phyloP scores from a whole-genome alignment of 805 yeast species.

The Saccharomycopsis fibuligera region DNA sequence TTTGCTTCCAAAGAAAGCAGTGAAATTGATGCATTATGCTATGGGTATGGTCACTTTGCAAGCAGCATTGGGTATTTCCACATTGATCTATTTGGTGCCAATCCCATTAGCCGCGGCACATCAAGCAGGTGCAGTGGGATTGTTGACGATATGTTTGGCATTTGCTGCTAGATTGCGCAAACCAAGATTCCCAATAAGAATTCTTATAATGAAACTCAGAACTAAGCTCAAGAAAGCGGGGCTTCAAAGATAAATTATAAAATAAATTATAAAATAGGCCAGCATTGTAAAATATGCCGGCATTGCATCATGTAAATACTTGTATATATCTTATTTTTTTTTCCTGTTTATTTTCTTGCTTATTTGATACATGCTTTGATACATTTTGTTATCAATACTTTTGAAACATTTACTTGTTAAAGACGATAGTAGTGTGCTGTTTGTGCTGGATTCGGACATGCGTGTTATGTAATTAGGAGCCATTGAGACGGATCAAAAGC shows the following conservation, averaged over 20 bases:
- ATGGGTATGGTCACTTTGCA: constrained; percentile 84
- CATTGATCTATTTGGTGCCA: constrained; percentile 85
- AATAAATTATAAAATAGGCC: too few relatives aligned
- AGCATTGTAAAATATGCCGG: too few relatives aligned
- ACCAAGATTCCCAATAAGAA: constrained; percentile 43
- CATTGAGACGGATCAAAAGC: too few relatives aligned
- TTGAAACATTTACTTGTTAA: too few relatives aligned
- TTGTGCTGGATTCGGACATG: too few relatives aligned
- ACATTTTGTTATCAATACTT: too few relatives aligned
- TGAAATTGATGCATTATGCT: constrained; percentile 51
- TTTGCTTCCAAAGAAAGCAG: constrained; percentile 51
- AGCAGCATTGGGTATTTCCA: constrained; percentile 78
- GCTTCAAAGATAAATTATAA: neutral
- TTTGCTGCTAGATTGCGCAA: constrained; percentile 50
- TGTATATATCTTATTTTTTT: too few relatives aligned
- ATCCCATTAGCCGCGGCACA: constrained; percentile 90
- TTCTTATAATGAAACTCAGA: constrained; percentile 2
- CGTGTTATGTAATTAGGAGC: too few relatives aligned
- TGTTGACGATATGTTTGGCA: constrained; percentile 72
- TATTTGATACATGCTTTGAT: too few relatives aligned
- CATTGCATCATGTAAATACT: too few relatives aligned
- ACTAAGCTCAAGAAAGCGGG: neutral
- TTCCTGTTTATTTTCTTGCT: too few relatives aligned
- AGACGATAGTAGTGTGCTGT: too few relatives aligned
- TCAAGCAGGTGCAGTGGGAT: constrained; percentile 93